These are phyloP conservation scores for Trypanosoma cruzi DNA, from an alignment of 208 protist species.

Conservation along the genomic window DNA sequence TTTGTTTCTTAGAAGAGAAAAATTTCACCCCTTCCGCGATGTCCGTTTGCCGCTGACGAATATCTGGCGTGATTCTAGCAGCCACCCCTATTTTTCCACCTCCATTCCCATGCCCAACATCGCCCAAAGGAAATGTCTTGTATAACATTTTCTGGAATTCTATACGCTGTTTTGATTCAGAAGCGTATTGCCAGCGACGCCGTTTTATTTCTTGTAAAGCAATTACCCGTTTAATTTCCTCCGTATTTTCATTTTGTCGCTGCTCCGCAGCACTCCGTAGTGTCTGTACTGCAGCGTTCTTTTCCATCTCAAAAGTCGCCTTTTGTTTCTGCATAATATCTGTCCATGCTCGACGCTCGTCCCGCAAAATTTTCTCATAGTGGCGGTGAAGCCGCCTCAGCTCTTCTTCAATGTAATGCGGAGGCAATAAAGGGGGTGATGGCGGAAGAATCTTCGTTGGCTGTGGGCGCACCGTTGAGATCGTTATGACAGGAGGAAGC, in stretches of 20 bases:
- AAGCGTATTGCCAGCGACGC: constrained; percentile 42
- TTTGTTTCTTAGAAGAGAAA: no score
- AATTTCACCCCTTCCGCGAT: background rate
- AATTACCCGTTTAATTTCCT: constrained; percentile 31
- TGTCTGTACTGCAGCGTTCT: constrained; percentile 10
- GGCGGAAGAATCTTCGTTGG: background rate
- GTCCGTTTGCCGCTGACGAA: background rate
- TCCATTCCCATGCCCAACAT: background rate
- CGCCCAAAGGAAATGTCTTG: constrained; percentile 3
- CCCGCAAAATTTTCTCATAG: constrained; percentile 49
- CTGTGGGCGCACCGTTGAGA: constrained; percentile 33
- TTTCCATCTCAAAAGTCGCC: constrained; percentile 37
- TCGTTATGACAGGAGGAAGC: constrained; percentile 45
- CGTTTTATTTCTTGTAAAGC: constrained; percentile 46
- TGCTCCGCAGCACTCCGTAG: background rate
- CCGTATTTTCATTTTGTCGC: constrained; percentile 21
- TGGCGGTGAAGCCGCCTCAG: constrained; percentile 51
- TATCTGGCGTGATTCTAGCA: background rate
- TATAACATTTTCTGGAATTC: constrained; percentile 31
- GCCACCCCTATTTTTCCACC: background rate
- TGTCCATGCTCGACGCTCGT: constrained; percentile 63
- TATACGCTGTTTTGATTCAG: constrained; percentile 46
- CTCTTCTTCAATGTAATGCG: constrained; percentile 48
- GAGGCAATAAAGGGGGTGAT: constrained; percentile 25
- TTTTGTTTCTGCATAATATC: constrained; percentile 61